Base-by-base conservation (phyloP, 176 grass and related monocot species). In the Ensete glaucum region DNA sequence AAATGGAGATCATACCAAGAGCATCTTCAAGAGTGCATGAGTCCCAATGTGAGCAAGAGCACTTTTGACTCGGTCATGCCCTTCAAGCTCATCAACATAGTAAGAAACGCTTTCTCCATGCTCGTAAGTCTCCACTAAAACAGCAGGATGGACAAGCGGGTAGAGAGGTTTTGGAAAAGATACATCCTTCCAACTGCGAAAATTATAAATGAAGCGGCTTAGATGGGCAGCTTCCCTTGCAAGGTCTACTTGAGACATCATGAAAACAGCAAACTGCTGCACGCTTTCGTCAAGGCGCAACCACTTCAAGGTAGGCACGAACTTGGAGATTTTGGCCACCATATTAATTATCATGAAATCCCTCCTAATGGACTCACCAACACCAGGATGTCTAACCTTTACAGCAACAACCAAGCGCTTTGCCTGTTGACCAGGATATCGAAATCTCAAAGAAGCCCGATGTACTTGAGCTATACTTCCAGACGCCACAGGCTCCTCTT, bases 241-340 rank as follows among this genome's bases (percentile, higher is more conserved):
- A 90, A 99, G 89, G 79, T 99, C 95, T 82, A 99, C 88, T 80
- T 99, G 95, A 80, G 88, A 89, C 91, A 99, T 91, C 95, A 99
- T 99, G 53, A 99, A 99, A 72, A 94, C 88, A 50, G 95, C 90
- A 87, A 99, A 99, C 71, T 99, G 95, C 80, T 94, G 95, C 73
- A 94, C 84, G 54, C 90, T 94, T 84, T 99, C 91, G 78, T 99
- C 95, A 53, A 99, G 67, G n/a, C 95, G 85, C 77, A 99, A 73
- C 95, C 95, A 99, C 82, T 84, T 91, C 50, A 99, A 65, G 0
- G 86, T 80, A n/a, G 95, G 95, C 70, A 99, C 79, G 51, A 77
- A 94, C 34, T 77, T 94, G 72, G 95, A 99, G 79, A 93, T 77
- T 84, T 91, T 99, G 23, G 95, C 95, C 51, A 52, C 80, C 0